phyloP scores from a whole-genome alignment of 306 rosid species.

The Begonia masoniana region DNA sequence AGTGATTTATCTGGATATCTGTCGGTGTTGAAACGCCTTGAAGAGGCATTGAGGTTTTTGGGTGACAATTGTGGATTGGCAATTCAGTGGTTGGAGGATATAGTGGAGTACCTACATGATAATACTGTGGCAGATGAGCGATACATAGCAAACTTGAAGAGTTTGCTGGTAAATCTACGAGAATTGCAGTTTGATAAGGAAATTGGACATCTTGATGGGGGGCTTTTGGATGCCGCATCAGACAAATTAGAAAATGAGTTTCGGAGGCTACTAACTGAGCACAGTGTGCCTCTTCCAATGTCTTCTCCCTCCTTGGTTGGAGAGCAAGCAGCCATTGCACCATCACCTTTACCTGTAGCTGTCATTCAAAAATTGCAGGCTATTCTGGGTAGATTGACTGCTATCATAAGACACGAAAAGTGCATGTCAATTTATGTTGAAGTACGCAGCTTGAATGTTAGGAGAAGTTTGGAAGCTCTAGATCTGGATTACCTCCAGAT shows the following conservation, averaged over 20 bases:
- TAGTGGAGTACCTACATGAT: slow-evolving; percentile 91
- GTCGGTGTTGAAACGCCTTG: slow-evolving; percentile 79
- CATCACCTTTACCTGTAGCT: slow-evolving; percentile 77
- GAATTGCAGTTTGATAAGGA: slow-evolving; percentile 49
- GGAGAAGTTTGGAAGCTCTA: slow-evolving; percentile 82
- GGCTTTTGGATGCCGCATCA: slow-evolving; percentile 75
- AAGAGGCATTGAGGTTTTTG: slow-evolving; percentile 83
- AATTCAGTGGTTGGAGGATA: slow-evolving; percentile 94
- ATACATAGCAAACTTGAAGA: slow-evolving; percentile 62
- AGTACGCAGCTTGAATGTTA: slow-evolving; percentile 73
- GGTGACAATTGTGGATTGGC: slow-evolving; percentile 88
- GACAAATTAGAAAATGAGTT: slow-evolving; percentile 78
- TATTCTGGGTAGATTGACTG: slow-evolving; percentile 61
- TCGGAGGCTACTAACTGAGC: slow-evolving; percentile 54
- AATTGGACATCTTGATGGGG: slow-evolving; percentile 61
- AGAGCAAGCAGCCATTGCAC: slow-evolving; percentile 85
- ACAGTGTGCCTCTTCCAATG: slow-evolving; percentile 87
- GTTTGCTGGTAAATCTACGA: slow-evolving; percentile 48
- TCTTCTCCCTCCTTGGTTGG: slow-evolving; percentile 18
- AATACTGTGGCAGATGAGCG: slow-evolving; percentile 58
- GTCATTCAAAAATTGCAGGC: slow-evolving; percentile 78
- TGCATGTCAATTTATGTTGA: slow-evolving; percentile 78
- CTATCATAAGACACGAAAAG: slow-evolving; percentile 62
- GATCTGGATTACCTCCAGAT: slow-evolving; percentile 92
- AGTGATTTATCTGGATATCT: slow-evolving; percentile 74